Evolutionary conservation across 805 yeast species (phyloP).

Genomic region (Ogataea sp.): DNA sequence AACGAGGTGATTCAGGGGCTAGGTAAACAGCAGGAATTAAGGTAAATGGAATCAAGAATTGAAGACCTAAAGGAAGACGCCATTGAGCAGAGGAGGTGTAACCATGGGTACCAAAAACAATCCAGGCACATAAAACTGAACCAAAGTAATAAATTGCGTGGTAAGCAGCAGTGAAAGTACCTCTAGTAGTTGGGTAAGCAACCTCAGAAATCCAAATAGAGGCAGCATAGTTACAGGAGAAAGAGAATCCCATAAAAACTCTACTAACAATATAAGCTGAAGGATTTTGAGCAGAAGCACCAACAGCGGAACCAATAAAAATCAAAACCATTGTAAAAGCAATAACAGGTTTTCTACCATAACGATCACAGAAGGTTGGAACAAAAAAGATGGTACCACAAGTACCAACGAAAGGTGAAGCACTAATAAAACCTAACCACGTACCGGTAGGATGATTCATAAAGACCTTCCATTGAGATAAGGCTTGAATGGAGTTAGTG

Average conservation of each 20-base stretch:
- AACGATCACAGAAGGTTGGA: conserved; percentile 5
- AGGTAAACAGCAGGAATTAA: conserved; percentile 18
- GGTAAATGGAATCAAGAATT: conserved; percentile 27
- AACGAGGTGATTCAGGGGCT: conserved; percentile 28
- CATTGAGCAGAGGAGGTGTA: conserved; percentile 40
- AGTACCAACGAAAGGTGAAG: conserved; percentile 13
- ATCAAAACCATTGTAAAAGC: conserved; percentile 6
- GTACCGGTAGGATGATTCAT: conserved; percentile 12
- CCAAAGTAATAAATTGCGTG: conserved; percentile 37
- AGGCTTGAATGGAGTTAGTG: conserved; percentile 12
- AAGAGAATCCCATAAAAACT: conserved; percentile 10
- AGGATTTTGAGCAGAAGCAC: conserved; percentile 9
- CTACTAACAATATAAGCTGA: conserved; percentile 12
- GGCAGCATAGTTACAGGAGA: conserved; percentile 13
- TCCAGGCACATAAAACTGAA: conserved; percentile 35
- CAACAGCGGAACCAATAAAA: conserved; percentile 12
- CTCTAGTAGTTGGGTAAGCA: conserved; percentile 18
- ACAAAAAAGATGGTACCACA: conserved; percentile 10
- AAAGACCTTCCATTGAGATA: conserved; percentile 8
- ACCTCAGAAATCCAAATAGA: conserved; percentile 23
- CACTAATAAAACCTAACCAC: conserved; percentile 13
- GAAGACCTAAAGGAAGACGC: conserved; percentile 41
- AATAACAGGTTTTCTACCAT: conserved; percentile 9
- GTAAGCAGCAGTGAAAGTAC: conserved; percentile 29
- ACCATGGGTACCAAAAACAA: conserved; percentile 25